Evolutionary conservation across 805 yeast species (phyloP).

Genomic region (Sporopachydermia lactativora): DNA sequence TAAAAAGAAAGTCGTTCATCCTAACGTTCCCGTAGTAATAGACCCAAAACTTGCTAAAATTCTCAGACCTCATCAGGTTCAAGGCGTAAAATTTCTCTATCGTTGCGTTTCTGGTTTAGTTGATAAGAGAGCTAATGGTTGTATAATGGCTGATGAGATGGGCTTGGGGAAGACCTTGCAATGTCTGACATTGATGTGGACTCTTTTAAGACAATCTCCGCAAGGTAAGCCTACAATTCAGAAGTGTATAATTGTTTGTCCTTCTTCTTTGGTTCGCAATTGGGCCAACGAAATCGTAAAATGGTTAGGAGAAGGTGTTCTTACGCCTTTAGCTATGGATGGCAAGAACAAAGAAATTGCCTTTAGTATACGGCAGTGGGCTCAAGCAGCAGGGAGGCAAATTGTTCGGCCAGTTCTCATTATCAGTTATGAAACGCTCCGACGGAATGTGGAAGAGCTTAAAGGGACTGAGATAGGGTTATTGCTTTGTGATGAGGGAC

Average conservation of each 20-base stretch:
- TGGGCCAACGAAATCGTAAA: slow-evolving; percentile 96
- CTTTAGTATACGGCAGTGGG: slow-evolving; percentile 66
- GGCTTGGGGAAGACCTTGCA: slow-evolving; percentile 87
- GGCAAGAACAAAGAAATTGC: slow-evolving; percentile 68
- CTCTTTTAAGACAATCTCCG: slow-evolving; percentile 78
- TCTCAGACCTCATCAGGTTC: slow-evolving; percentile 90
- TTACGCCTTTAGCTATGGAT: slow-evolving; percentile 82
- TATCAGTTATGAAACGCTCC: slow-evolving; percentile 83
- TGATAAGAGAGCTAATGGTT: slow-evolving; percentile 78
- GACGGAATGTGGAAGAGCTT: slow-evolving; percentile 70
- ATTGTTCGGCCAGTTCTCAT: slow-evolving; percentile 89
- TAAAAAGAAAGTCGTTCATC: slow-evolving; percentile 37
- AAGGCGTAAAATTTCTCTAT: slow-evolving; percentile 85
- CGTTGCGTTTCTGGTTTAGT: slow-evolving; percentile 82
- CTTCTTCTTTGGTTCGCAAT: slow-evolving; percentile 82
- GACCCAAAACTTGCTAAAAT: slow-evolving; percentile 80
- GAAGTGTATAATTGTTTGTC: slow-evolving; percentile 88
- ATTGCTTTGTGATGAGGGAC: slow-evolving; percentile 79
- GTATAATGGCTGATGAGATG: slow-evolving; percentile 98
- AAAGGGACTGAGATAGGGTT: slow-evolving; percentile 73
- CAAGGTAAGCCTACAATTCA: slow-evolving; percentile 67
- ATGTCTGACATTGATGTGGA: slow-evolving; percentile 88
- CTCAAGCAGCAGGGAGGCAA: slow-evolving; percentile 72
- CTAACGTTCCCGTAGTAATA: slow-evolving; percentile 90
- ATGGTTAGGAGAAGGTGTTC: slow-evolving; percentile 89